Percentiles rank a stretch among this genome's conserved stretches.
phyloP scores from a whole-genome alignment of 2,329 filamentous ascomycete genomes.

The Penicillium sp. region DNA sequence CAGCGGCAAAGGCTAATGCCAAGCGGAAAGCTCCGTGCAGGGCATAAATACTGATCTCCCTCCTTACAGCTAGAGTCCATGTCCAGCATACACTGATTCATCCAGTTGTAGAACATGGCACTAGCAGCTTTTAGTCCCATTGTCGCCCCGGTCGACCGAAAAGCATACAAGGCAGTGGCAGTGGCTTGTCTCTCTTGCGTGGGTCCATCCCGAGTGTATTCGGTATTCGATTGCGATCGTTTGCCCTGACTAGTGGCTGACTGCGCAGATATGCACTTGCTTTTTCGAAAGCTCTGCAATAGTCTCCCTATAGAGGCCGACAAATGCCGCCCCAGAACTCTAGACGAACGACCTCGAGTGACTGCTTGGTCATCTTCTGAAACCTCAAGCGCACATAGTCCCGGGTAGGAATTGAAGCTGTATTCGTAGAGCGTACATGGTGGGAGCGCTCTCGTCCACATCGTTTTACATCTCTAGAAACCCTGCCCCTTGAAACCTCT shows the following conservation, averaged over 20 bases:
- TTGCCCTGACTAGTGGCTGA: not conserved
- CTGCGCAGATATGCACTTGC: not conserved
- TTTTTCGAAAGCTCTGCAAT: not conserved
- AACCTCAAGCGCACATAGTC: too few species aligned
- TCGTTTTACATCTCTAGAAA: too few species aligned
- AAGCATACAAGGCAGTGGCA: slow-evolving; percentile 15
- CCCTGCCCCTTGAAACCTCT: too few species aligned
- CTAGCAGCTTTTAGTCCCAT: slow-evolving; percentile 12
- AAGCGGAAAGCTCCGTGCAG: slow-evolving; percentile 13
- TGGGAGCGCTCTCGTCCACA: too few species aligned
- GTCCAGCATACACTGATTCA: not conserved
- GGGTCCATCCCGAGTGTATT: too few species aligned
- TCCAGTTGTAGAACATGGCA: slow-evolving; percentile 9
- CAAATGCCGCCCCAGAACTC: not conserved
- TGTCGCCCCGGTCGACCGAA: slow-evolving; percentile 17
- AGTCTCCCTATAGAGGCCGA: not conserved
- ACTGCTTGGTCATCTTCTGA: too few species aligned
- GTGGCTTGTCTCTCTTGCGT: slow-evolving; percentile 14
- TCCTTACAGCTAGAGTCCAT: not conserved
- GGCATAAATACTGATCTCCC: slow-evolving; percentile 10
- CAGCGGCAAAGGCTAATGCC: slow-evolving; percentile 9
- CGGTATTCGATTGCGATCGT: not conserved
- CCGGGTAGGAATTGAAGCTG: too few species aligned
- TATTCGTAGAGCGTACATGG: too few species aligned
- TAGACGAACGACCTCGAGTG: too few species aligned